A percentile compares a stretch with the other conserved stretches of the same genome.
Conservation (phyloP, 1,284 basidiomycete genomes). For the Leccinum pallidistipes region DNA sequence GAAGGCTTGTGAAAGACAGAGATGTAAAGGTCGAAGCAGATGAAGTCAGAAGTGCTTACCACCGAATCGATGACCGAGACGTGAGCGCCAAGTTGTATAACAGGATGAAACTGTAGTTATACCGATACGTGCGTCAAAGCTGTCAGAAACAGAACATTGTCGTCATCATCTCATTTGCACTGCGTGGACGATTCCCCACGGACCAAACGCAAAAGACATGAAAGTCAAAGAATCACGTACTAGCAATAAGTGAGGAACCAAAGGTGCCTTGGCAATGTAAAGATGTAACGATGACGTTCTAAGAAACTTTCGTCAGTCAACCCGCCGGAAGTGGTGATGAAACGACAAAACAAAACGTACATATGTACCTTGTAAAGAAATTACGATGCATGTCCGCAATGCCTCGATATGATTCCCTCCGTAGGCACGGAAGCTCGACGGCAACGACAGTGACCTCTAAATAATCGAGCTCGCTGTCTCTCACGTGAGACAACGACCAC, state of each 20-base stretch:
- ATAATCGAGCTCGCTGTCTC: too few species aligned
- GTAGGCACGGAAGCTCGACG: constrained; percentile 89
- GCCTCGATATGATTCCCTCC: constrained; percentile 94
- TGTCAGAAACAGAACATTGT: too few species aligned
- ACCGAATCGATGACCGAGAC: constrained; percentile 55
- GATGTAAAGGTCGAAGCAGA: too few species aligned
- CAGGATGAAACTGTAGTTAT: constrained; percentile 77
- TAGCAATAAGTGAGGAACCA: constrained; percentile 91
- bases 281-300: constrained; percentile 71
- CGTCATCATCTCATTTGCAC: too few species aligned
- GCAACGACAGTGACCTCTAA: too few species aligned
- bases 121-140: too few species aligned
- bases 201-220: too few species aligned
- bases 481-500: too few species aligned
- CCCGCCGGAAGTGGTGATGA: background rate
- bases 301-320: background rate
- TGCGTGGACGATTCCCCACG: too few species aligned
- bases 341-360: constrained; percentile 4
- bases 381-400: constrained; percentile 97
- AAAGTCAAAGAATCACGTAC: constrained; percentile 22
- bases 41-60: constrained; percentile 44
- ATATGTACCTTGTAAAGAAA: constrained; percentile 98
- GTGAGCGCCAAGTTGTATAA: constrained; percentile 94
- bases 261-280: constrained; percentile 82
- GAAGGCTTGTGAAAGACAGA: constrained; percentile 43